Evolutionary conservation across 1,284 basidiomycete genomes (phyloP).

Genomic region (Nidula niveotomentosa): DNA sequence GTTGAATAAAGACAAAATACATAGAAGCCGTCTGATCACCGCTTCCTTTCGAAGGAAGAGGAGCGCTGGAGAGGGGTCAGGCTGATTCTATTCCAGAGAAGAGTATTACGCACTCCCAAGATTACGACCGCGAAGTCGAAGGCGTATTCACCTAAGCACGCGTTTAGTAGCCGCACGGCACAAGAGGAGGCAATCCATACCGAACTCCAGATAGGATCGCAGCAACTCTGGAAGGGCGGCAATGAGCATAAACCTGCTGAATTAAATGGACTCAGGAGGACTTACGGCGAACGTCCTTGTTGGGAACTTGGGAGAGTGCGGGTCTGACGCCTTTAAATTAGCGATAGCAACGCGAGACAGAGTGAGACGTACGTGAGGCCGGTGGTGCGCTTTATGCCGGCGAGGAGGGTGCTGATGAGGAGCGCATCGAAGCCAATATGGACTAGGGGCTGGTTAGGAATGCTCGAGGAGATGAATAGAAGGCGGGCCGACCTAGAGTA

Average conservation of each 20-base stretch:
- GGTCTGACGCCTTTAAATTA: constrained; percentile 41
- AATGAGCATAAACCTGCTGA: constrained; percentile 4
- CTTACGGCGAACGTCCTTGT: constrained; percentile 83
- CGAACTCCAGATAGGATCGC: constrained; percentile 74
- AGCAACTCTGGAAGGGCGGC: constrained; percentile 53
- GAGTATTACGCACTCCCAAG: constrained; percentile 58
- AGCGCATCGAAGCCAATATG: constrained; percentile 78
- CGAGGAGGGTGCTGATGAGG: constrained; percentile 75
- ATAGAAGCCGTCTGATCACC: constrained; percentile 8
- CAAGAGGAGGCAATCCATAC: constrained; percentile 34
- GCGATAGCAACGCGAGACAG: too few relatives aligned
- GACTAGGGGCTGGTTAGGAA: constrained; percentile 33
- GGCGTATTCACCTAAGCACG: constrained; percentile 65
- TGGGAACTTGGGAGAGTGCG: constrained; percentile 68
- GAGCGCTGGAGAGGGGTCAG: constrained; percentile 55
- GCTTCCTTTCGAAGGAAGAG: constrained; percentile 59
- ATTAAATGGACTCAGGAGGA: constrained; percentile 14
- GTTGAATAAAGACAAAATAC: too few relatives aligned
- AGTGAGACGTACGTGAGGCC: constrained; percentile 68
- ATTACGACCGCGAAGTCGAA: constrained; percentile 84
- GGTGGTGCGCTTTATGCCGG: constrained; percentile 77
- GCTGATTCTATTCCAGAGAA: constrained; percentile 2
- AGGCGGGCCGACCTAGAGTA: constrained; percentile 23
- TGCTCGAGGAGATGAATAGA: neutral
- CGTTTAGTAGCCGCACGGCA: constrained; percentile 1